A percentile compares a stretch with the other conserved stretches of the same genome.
phyloP scores from a whole-genome alignment of 2,329 filamentous ascomycete genomes.

The Diplodia seriata region DNA sequence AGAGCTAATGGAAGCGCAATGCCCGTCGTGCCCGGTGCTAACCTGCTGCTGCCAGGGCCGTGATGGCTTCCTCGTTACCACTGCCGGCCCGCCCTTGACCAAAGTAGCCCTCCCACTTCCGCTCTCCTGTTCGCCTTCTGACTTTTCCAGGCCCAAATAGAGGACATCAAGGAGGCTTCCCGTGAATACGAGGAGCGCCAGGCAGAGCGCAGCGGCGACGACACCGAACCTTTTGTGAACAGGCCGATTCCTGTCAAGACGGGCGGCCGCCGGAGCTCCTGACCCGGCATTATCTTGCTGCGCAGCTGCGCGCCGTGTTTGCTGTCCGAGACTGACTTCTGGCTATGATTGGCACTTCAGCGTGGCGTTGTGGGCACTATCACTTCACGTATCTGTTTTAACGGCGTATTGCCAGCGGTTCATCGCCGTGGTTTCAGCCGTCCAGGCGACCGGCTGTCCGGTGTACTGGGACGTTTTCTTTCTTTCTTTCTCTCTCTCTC shows the following conservation, averaged over 20 bases:
- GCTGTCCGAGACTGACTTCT: neutral
- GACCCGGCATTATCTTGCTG: neutral
- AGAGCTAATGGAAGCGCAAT: slow-evolving; percentile 12
- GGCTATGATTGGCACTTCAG: slow-evolving; percentile 28
- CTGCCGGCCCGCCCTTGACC: slow-evolving; percentile 50
- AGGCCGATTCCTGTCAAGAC: slow-evolving; percentile 47
- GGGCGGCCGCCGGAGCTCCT: slow-evolving; percentile 21
- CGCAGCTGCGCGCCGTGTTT: neutral
- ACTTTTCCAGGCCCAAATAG: slow-evolving; percentile 48
- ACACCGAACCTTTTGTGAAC: slow-evolving; percentile 46
- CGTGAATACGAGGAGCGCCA: slow-evolving; percentile 52
- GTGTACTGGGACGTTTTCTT: neutral
- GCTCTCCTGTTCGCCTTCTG: neutral
- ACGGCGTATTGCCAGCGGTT: neutral
- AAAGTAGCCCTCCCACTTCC: slow-evolving; percentile 41
- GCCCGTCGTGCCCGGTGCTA: neutral
- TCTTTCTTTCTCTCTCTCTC: neutral
- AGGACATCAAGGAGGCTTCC: slow-evolving; percentile 51
- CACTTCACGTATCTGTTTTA: slow-evolving; percentile 21
- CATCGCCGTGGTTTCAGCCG: neutral
- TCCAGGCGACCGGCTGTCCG: neutral
- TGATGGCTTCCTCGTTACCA: slow-evolving; percentile 53
- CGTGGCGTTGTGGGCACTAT: slow-evolving; percentile 31
- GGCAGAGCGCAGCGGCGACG: slow-evolving; percentile 44
- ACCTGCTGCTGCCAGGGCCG: slow-evolving; percentile 43